Percentiles rank a stretch among this genome's conserved stretches.
Evolutionary conservation across 805 yeast species (phyloP).

Genomic region (Lipomyces chichibuensis): DNA sequence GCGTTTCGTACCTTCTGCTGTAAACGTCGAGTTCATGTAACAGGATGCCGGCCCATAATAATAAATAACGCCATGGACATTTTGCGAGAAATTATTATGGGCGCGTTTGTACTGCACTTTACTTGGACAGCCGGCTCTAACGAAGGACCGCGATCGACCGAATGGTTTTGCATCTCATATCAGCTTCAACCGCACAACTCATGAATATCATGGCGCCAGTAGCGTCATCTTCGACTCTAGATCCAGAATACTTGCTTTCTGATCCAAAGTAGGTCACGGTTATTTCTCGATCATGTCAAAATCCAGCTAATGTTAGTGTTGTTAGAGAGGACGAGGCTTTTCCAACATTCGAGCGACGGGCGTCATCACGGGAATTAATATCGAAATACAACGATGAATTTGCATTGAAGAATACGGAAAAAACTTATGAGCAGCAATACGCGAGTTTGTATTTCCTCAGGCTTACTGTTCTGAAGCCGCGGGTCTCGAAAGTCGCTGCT

Average conservation of each 20-base stretch:
- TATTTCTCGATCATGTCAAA: neutral
- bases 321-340: constrained; percentile 9
- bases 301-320: neutral
- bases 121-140: neutral
- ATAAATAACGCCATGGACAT: neutral
- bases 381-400: constrained; percentile 19
- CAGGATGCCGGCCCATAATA: too few species aligned
- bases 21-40: neutral
- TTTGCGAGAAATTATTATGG: neutral
- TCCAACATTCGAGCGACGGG: constrained; percentile 11
- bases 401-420: constrained; percentile 3
- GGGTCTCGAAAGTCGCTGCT: constrained; percentile 52
- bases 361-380: neutral
- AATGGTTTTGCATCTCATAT: neutral
- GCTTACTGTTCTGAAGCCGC: constrained; percentile 52
- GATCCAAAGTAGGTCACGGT: constrained; percentile 12
- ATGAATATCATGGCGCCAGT: constrained; percentile 23
- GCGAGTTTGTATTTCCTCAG: constrained; percentile 60
- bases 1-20: neutral
- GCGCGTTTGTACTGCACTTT: neutral
- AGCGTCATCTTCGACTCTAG: constrained; percentile 21
- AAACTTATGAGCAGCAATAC: constrained; percentile 60
- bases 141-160: neutral
- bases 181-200: neutral
- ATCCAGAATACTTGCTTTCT: constrained; percentile 15